These are phyloP conservation scores for Sindora glabra DNA, from an alignment of 306 rosid species.

Conservation along the genomic window DNA sequence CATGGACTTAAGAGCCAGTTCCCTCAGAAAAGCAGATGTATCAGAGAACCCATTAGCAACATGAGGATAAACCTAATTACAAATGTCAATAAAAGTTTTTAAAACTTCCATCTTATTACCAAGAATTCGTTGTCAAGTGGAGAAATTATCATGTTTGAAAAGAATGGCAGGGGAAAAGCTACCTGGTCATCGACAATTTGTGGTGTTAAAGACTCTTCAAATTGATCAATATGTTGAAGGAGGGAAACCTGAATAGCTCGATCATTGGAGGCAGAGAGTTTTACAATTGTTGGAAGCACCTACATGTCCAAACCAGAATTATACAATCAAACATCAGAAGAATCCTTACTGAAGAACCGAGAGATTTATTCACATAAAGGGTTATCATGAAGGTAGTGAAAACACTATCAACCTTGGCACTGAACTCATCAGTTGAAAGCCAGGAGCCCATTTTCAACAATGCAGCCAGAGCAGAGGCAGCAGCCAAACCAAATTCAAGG, in stretches of 20 bases:
- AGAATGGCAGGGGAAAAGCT: slow-evolving; percentile 16
- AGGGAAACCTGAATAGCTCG: slow-evolving; percentile 88
- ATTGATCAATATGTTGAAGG: slow-evolving; percentile 95
- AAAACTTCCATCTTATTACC: slow-evolving; percentile 12
- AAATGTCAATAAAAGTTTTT: slow-evolving; percentile 21
- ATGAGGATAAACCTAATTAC: slow-evolving; percentile 81
- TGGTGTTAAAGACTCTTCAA: slow-evolving; percentile 78
- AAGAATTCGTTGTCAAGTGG: neutral
- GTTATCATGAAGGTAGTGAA: neutral
- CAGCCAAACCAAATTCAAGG: slow-evolving; percentile 99
- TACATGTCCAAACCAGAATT: slow-evolving; percentile 21
- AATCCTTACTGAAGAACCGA: no score
- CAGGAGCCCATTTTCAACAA: slow-evolving; percentile 94
- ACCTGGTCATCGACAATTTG: slow-evolving; percentile 93
- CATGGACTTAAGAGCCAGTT: slow-evolving; percentile 93
- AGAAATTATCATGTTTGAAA: neutral
- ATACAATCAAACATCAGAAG: no score
- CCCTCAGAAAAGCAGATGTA: slow-evolving; percentile 94
- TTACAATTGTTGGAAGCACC: slow-evolving; percentile 83
- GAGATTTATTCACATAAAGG: no score
- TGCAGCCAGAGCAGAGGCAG: slow-evolving; percentile 95
- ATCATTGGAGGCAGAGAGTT: slow-evolving; percentile 92
- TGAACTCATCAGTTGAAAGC: slow-evolving; percentile 85
- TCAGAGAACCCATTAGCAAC: slow-evolving; percentile 93
- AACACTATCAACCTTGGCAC: slow-evolving; percentile 51